Evolutionary conservation across 495 filamentous ascomycete species (phyloP), one percentile per base, ranked within the genome.

Genomic region (Aspergillus hancockii): DNA sequence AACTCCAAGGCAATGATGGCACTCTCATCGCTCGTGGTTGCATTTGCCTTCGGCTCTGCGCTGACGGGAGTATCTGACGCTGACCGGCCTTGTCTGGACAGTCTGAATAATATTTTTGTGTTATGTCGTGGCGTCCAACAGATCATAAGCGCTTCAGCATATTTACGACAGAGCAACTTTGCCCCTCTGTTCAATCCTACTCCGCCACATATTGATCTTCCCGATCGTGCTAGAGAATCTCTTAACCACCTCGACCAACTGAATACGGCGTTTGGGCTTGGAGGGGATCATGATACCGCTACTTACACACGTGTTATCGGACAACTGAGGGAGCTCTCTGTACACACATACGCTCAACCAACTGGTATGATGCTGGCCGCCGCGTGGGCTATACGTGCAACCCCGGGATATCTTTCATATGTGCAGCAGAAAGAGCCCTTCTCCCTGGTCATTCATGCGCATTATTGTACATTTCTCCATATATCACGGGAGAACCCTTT

Each of bases 1-100:
- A 70, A 70, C 19, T 59, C 63, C 2, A 64, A 59, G 52, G 59
- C 65, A 2, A 63, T 70, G 65, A 56, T 67, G 57, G 55, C 59
- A 7, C 60, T 70, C 6, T 61, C 65, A 10, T 45, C 61, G 0
- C 31, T 70, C 7, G 68, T 67, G 5, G 63, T 70, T 0, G 61
- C 59, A 4, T 70, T 65, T 58, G 63, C 65, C 10, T 60, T 70
- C 34, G 68, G 65, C 4, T 66, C 61, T 40, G 63, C 61, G 4
- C 53, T 65, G 14, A 61, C 61, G 4, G 36, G 30, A 8, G 14
- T 49, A 4, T 34, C 63, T 2, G 61, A 57, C 3, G 54, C 60
- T 25, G 62, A 63, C 0, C 49, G 49, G 31, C 68, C 68, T 2
- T 56, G 63, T n/a, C 22, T 70, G 22, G 34, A 50, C n/a, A 40